A percentile compares a stretch with the other conserved stretches of the same genome.
Conservation (phyloP, 345 rosid species). For the Trapa bicornis region DNA sequence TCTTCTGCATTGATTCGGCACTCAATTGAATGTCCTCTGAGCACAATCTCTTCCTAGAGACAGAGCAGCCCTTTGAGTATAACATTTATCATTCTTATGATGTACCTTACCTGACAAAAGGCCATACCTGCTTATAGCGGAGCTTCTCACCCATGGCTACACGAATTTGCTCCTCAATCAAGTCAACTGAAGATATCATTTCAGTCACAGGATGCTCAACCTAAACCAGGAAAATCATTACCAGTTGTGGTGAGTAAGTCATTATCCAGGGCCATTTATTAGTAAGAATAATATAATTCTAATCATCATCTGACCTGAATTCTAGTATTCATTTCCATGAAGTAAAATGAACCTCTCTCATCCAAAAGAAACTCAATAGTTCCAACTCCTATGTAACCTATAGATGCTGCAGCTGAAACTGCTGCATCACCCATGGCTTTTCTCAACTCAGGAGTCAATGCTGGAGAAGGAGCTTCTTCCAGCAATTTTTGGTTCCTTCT, state of each 20-base stretch:
- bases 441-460: slow-evolving; percentile 80
- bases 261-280: background rate
- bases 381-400: slow-evolving; percentile 95
- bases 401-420: slow-evolving; percentile 97
- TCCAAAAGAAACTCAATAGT: slow-evolving; percentile 96
- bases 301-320: slow-evolving; percentile 51
- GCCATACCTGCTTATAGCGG: slow-evolving; percentile 60
- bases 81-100: background rate
- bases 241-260: background rate
- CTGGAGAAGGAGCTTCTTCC: slow-evolving; percentile 99
- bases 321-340: slow-evolving; percentile 99
- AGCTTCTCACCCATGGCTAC: slow-evolving; percentile 97
- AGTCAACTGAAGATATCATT: slow-evolving; percentile 92
- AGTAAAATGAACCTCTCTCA: slow-evolving; percentile 93
- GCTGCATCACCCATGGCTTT: slow-evolving; percentile 99
- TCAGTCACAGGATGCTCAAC: slow-evolving; percentile 99
- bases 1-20: slow-evolving; percentile 98
- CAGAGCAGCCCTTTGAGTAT: background rate
- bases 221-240: slow-evolving; percentile 16
- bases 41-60: slow-evolving; percentile 82
- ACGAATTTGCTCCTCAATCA: slow-evolving; percentile 96
- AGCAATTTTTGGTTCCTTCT: slow-evolving; percentile 90
- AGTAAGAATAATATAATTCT: background rate
- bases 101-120: background rate
- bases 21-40: slow-evolving; percentile 95